Conservation (phyloP, 495 filamentous ascomycete species). For the Darksidea phi region DNA sequence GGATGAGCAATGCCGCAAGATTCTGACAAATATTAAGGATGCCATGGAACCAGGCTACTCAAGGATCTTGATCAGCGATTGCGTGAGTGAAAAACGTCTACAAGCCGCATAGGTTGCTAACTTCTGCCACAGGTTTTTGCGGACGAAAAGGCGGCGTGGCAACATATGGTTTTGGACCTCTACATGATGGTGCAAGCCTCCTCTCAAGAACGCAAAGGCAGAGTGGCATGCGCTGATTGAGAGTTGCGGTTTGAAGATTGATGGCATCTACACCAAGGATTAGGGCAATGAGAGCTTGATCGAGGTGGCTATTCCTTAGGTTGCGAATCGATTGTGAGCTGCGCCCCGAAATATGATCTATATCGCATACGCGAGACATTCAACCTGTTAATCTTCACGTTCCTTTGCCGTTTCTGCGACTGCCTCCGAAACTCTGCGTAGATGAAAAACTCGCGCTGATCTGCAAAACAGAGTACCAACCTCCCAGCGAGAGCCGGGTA, state of each 20-base stretch:
- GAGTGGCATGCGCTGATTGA: slow-evolving; percentile 4
- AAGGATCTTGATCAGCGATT: slow-evolving; percentile 9
- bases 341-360: too few relatives aligned
- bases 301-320: neutral
- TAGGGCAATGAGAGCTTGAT: slow-evolving; percentile 11
- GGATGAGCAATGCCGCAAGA: slow-evolving; percentile 4
- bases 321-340: neutral
- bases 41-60: slow-evolving; percentile 9
- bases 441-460: too few relatives aligned
- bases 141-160: slow-evolving; percentile 10
- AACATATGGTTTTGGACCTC: slow-evolving; percentile 5
- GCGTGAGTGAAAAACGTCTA: too few relatives aligned
- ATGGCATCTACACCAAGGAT: slow-evolving; percentile 6
- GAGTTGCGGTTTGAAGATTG: slow-evolving; percentile 12
- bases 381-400: too few relatives aligned
- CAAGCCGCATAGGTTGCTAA: neutral
- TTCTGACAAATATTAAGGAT: slow-evolving; percentile 6
- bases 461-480: too few relatives aligned
- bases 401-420: too few relatives aligned
- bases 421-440: too few relatives aligned
- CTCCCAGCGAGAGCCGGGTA: too few relatives aligned
- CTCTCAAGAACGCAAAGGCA: slow-evolving; percentile 1
- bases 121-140: neutral
- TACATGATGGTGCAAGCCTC: slow-evolving; percentile 10
- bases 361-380: too few relatives aligned